phyloP scores from a whole-genome alignment of 805 yeast genomes.

The Myxozyma melibiosi region DNA sequence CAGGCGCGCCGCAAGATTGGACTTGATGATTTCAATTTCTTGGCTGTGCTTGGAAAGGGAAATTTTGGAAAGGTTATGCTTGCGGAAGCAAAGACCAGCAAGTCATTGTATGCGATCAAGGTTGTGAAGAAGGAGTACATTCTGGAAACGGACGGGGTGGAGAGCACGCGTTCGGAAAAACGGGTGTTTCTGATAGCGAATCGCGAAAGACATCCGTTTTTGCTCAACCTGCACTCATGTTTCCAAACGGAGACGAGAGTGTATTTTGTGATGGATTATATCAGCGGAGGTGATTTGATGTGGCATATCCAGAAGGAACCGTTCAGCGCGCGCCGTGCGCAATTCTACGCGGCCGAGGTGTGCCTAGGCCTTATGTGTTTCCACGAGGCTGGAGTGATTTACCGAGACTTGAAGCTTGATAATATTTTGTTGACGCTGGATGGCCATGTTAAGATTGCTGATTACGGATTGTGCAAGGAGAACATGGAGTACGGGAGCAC shows the following conservation, averaged over 20 bases:
- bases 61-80: slow-evolving; percentile 98
- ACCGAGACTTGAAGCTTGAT: slow-evolving; percentile 94
- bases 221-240: slow-evolving; percentile 87
- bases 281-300: slow-evolving; percentile 98
- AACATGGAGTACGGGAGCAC: slow-evolving; percentile 83
- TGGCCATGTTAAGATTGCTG: slow-evolving; percentile 96
- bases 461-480: slow-evolving; percentile 96
- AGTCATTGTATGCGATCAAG: slow-evolving; percentile 87
- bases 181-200: slow-evolving; percentile 84
- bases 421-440: slow-evolving; percentile 84
- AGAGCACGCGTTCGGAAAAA: slow-evolving; percentile 91
- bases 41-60: slow-evolving; percentile 97
- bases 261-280: slow-evolving; percentile 97
- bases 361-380: slow-evolving; percentile 85
- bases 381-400: slow-evolving; percentile 94
- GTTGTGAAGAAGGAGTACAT: slow-evolving; percentile 95
- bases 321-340: slow-evolving; percentile 87
- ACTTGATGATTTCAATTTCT: slow-evolving; percentile 88
- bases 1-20: slow-evolving; percentile 62
- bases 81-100: slow-evolving; percentile 86
- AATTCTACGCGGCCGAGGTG: slow-evolving; percentile 97
- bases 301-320: slow-evolving; percentile 96
- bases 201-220: slow-evolving; percentile 87
- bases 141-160: slow-evolving; percentile 93
- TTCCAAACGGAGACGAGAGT: slow-evolving; percentile 98